A percentile compares a stretch with the other conserved stretches of the same genome.
Conservation (phyloP, 768 basidiomycete genomes). For the Termitomyces eurrhizus region DNA sequence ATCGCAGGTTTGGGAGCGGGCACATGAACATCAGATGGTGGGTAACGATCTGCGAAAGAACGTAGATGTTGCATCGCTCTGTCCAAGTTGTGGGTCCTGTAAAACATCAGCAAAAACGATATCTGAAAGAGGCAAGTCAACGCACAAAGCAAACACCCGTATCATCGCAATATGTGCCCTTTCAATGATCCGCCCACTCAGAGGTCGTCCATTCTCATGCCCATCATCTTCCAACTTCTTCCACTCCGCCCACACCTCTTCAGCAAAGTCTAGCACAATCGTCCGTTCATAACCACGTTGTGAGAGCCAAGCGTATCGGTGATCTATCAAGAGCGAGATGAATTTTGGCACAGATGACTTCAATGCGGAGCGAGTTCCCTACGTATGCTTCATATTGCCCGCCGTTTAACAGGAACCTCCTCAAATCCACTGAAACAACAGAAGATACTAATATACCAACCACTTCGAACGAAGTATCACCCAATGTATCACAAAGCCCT, state of each 20-base stretch:
- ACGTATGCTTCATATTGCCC: conserved; percentile 80
- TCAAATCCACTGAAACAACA: conserved; percentile 34
- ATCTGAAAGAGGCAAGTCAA: conserved; percentile 8
- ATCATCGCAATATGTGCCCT: conserved; percentile 67
- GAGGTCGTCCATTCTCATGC: conserved; percentile 20
- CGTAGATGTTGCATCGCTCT: conserved; percentile 53
- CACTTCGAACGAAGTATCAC: background rate
- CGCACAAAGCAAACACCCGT: conserved; percentile 59
- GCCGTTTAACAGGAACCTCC: conserved; percentile 54
- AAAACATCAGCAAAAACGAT: conserved; percentile 2
- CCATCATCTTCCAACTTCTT: conserved; percentile 37
- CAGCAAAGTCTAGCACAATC: conserved; percentile 47
- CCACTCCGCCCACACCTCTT: conserved; percentile 70
- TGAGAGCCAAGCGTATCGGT: conserved; percentile 72
- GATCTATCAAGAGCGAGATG: conserved; percentile 82
- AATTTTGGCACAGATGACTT: conserved; percentile 85
- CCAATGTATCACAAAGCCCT: conserved; percentile 2
- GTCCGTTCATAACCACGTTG: conserved; percentile 42
- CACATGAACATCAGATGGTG: conserved; percentile 46
- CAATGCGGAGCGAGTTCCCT: conserved; percentile 51
- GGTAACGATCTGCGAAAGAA: conserved; percentile 62
- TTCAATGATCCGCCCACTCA: conserved; percentile 56
- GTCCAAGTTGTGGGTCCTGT: conserved; percentile 46
- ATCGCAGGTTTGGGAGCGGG: conserved; percentile 41
- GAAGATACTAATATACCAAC: background rate